Percentiles rank a stretch among this genome's conserved stretches.
These are phyloP conservation scores for Dothistroma septosporum DNA, from an alignment of 2,329 filamentous ascomycete genomes.

Conservation along the genomic window DNA sequence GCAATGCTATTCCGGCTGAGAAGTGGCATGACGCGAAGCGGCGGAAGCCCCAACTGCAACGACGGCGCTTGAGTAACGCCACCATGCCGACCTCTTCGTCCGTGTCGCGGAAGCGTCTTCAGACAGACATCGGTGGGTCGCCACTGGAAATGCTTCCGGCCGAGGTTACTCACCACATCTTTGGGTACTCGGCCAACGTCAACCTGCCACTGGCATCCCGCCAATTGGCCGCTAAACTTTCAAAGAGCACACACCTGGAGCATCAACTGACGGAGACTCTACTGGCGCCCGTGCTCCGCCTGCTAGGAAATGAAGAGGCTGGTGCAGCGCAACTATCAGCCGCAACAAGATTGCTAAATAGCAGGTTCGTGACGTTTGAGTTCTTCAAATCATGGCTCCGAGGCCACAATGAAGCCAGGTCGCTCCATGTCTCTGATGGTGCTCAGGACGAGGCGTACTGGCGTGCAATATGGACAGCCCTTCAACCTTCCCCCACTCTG, in stretches of 20 bases:
- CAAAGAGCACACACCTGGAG: slow-evolving; percentile 29
- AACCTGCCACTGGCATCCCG: slow-evolving; percentile 32
- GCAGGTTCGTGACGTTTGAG: slow-evolving; percentile 34
- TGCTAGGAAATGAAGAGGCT: not conserved
- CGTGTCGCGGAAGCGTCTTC: slow-evolving; percentile 18
- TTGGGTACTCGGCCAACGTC: slow-evolving; percentile 30
- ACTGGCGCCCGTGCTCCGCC: slow-evolving; percentile 21
- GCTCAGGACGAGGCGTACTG: slow-evolving; percentile 1
- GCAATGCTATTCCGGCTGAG: slow-evolving; percentile 23
- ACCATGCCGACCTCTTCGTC: not conserved
- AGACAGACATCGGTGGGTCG: slow-evolving; percentile 11
- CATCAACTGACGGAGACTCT: slow-evolving; percentile 25
- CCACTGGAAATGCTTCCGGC: slow-evolving; percentile 34
- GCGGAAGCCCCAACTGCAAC: slow-evolving; percentile 20
- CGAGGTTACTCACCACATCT: slow-evolving; percentile 36
- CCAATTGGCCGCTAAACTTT: slow-evolving; percentile 28
- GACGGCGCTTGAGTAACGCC: slow-evolving; percentile 1
- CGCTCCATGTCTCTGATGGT: not conserved
- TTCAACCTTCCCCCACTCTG: slow-evolving; percentile 20
- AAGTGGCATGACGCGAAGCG: slow-evolving; percentile 28
- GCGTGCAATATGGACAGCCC: slow-evolving; percentile 15
- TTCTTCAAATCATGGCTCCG: slow-evolving; percentile 31
- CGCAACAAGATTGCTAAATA: slow-evolving; percentile 30
- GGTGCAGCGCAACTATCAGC: slow-evolving; percentile 15
- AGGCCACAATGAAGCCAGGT: not conserved